Evolutionary conservation across 306 rosid genomes (phyloP).

Genomic region (Quercus agrifolia): DNA sequence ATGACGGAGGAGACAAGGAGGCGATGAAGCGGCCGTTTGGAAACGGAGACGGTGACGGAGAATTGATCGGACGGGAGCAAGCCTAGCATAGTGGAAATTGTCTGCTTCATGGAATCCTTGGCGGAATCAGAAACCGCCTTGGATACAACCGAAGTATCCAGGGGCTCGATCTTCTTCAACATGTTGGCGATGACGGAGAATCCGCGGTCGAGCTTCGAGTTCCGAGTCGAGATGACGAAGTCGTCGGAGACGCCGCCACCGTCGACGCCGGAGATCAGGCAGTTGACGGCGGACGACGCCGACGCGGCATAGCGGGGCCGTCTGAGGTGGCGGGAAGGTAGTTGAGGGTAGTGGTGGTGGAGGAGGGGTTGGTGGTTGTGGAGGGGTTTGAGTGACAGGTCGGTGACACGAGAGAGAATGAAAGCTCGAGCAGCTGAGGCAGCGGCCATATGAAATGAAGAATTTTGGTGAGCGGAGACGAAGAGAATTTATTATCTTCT

Average conservation of each 20-base stretch:
- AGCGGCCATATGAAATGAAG: conserved; percentile 36
- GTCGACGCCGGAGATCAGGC: conserved; percentile 63
- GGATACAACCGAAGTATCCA: conserved; percentile 77
- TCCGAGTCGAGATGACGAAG: conserved; percentile 78
- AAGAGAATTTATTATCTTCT: background rate
- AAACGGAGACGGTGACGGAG: conserved; percentile 61
- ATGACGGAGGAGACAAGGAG: conserved; percentile 82
- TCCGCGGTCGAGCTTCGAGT: conserved; percentile 63
- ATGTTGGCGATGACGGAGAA: conserved; percentile 82
- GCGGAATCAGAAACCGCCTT: conserved; percentile 80
- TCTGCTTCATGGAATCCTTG: conserved; percentile 88
- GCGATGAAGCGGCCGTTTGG: conserved; percentile 64
- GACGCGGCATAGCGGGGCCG: conserved; percentile 26
- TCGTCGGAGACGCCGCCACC: conserved; percentile 86
- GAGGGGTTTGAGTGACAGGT: conserved; percentile 39
- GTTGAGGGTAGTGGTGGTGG: conserved; percentile 7
- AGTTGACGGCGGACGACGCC: conserved; percentile 19
- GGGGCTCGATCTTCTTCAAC: conserved; percentile 79
- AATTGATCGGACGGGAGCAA: conserved; percentile 89
- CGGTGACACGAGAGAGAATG: conserved; percentile 53
- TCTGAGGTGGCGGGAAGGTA: conserved; percentile 13
- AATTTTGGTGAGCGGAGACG: background rate
- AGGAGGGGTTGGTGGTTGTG: conserved; percentile 44
- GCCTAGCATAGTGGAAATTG: conserved; percentile 94
- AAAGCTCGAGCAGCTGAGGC: conserved; percentile 60